Evolutionary conservation across 768 basidiomycete genomes (phyloP), one percentile per base, ranked within the genome.

Genomic region (Russula olivacea): DNA sequence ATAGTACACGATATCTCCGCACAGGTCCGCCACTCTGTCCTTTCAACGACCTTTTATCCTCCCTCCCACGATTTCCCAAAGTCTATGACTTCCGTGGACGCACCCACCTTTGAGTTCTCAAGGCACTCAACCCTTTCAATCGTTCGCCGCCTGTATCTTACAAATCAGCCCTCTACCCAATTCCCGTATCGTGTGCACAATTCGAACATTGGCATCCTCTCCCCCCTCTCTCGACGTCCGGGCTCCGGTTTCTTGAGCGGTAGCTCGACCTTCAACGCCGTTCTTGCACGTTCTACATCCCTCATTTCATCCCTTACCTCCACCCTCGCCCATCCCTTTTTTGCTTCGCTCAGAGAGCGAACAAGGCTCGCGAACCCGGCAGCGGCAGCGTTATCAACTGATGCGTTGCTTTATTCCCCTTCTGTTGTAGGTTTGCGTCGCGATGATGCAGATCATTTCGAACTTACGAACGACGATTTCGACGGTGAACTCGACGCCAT

Each of bases 371-470:
- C 25, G 21, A 34, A 36, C 12, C 40, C 55, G 25, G 30, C 40
- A 8, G 11, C 21, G 11, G 30, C 45, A 17, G 45, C 55, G n/a
- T 30, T 59, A 28, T 57, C 60, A 30, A 53, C 58, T 9, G 54
- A 58, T 45, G 58, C 66, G 12, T n/a, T 67, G n/a, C 55, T 67
- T 3, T 67, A 67, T 47, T 61, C 63, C 3, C 66, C 66, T 49
- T 55, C 49, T 25, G 54, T 67, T 30, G 63, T 67, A 21, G 63
- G 66, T 6, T 23, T 67, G 45, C 66, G 66, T 54, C 66, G 66
- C n/a, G 66, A 64, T 32, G 66, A 67, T 21, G 59, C 57, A 25
- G 66, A 67, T 43, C 49, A 49, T 32, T 61, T 67, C 50, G 57
- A 67, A 23, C 36, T 40, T 15, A 30, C 21, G 8, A 51, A 65